Conservation (phyloP, 345 rosid species). For the Angophora floribunda region DNA sequence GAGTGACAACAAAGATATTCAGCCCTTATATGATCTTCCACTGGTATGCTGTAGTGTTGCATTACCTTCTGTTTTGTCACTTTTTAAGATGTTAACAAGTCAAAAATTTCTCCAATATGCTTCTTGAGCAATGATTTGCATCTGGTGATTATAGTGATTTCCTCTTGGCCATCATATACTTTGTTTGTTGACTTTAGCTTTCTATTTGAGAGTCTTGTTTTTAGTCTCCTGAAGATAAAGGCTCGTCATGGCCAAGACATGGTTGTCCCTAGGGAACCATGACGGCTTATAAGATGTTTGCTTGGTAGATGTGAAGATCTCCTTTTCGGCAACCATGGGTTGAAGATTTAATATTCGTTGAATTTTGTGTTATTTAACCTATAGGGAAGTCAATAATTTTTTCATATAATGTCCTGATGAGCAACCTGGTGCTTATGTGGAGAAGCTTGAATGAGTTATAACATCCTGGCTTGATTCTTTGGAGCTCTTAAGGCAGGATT, state of each 20-base stretch:
- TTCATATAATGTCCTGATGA: neutral
- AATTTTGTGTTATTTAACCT: neutral
- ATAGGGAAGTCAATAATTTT: neutral
- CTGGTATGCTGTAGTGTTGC: constrained; percentile 32
- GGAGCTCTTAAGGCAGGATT: neutral
- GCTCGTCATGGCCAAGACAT: neutral
- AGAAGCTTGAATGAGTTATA: neutral
- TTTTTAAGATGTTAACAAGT: neutral
- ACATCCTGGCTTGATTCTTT: neutral
- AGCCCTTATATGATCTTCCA: constrained; percentile 53
- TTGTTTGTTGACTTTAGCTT: neutral
- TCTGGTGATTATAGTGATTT: neutral
- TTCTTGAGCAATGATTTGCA: neutral
- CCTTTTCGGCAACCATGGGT: neutral
- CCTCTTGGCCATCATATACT: neutral
- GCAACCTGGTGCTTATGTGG: neutral
- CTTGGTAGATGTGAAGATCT: neutral
- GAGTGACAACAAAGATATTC: constrained; percentile 35
- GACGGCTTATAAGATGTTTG: neutral
- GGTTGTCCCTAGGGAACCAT: neutral
- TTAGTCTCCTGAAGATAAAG: neutral
- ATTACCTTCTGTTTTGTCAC: neutral
- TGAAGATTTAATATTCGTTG: neutral
- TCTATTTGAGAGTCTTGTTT: neutral
- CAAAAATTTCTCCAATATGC: neutral